Percentiles rank a stretch among this genome's conserved stretches.
These are phyloP conservation scores for Solanum habrochaites DNA, from an alignment of 257 asterid genomes.

Conservation along the genomic window DNA sequence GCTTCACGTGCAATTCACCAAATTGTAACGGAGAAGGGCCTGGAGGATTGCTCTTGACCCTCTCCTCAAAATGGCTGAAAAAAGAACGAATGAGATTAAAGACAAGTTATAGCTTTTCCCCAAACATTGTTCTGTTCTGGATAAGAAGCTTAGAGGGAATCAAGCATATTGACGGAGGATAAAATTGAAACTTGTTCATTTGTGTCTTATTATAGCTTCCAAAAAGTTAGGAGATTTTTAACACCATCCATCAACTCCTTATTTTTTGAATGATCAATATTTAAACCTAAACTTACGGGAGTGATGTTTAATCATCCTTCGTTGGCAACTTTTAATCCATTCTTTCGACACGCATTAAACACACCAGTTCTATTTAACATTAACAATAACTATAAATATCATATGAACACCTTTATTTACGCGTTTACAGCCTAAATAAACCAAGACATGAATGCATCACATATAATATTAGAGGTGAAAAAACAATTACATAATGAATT, in stretches of 20 bases:
- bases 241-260: not conserved
- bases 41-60: not conserved
- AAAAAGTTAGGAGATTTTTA: not conserved
- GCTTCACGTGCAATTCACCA: not conserved
- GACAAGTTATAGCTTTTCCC: not conserved
- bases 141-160: not conserved
- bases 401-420: not conserved
- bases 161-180: not conserved
- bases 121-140: not conserved
- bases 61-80: not conserved
- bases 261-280: not conserved
- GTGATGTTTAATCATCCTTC: not conserved
- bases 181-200: not conserved
- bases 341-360: not conserved
- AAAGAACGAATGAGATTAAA: not conserved
- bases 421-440: not conserved
- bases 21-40: constrained; percentile 8
- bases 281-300: not conserved
- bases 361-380: not conserved
- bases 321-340: not conserved
- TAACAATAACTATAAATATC: not conserved
- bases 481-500: not conserved
- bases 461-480: no score
- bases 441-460: not conserved
- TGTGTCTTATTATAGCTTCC: not conserved